Base-by-base conservation (phyloP, 23 red algal species). In the Agarophyton chilense region DNA sequence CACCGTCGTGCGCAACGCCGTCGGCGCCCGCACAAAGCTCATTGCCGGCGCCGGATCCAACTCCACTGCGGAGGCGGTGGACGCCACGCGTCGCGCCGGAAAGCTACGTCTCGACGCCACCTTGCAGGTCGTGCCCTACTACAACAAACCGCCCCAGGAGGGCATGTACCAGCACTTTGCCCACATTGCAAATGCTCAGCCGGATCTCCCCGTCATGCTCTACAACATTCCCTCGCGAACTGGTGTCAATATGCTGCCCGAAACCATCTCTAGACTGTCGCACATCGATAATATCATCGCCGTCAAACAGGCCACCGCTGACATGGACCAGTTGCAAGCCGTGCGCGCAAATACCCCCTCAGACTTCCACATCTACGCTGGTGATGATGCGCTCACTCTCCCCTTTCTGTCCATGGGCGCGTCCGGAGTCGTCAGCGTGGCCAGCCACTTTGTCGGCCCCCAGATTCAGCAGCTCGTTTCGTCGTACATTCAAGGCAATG, bases 141-240 rank as follows among this genome's bases (percentile, higher is more conserved):
- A 99, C 71, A 99, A 99, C 90, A 99, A 99, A 64, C 97, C 97
- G 14, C 97, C 97, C 7, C 97, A 99, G 79, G 88, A 95, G 74
- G 97, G 97, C 16, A 87, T 99, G 26, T 95, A 94, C 53, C 79
- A 82, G 49, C 97, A 99, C 52, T 99, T 99, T 92, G 70, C 81
- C n/a, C 66, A 91, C 47, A 90, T 95, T 77, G 97, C 93, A 35
- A 46, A 91, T 31, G 90, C 88, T 29, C 93, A 94, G 73, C 93
- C 97, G 2, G 97, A 99, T 74, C 78, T 99, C 54, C 97, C 97
- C 6, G 80, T 99, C 45, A 99, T 99, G 93, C 60, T 99, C 39
- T 99, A 99, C 79, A 99, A 99, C 78, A 95, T 99, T 71, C 97
- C 97, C 2, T 88, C 93, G 21, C 79, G 97, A 57, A 91, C 90